phyloP scores from a whole-genome alignment of 495 filamentous ascomycete species.

The Tuber brumale region DNA sequence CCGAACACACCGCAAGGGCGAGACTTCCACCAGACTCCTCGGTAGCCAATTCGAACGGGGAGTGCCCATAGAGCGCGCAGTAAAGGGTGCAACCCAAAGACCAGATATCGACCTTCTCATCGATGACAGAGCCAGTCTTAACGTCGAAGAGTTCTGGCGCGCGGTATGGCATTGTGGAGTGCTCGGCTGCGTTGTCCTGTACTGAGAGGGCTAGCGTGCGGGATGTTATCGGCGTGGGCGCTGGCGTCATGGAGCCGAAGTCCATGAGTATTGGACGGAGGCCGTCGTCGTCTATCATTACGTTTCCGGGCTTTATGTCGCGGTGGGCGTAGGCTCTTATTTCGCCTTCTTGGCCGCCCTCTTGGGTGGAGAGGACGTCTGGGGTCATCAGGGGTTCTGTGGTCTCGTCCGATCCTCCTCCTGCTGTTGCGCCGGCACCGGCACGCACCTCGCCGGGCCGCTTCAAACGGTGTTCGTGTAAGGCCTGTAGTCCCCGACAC shows the following conservation, averaged over 20 bases:
- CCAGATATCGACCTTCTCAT: conserved; percentile 98
- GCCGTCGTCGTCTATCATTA: conserved; percentile 90
- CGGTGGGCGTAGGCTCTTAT: conserved; percentile 82
- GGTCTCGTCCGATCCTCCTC: conserved; percentile 48
- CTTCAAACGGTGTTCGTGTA: conserved; percentile 79
- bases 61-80: conserved; percentile 91
- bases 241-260: conserved; percentile 81
- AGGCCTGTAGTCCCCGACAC: conserved; percentile 74
- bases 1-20: conserved; percentile 40
- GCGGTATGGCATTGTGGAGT: conserved; percentile 96
- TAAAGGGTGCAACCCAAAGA: conserved; percentile 93
- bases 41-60: conserved; percentile 86
- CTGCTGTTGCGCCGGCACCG: conserved; percentile 11
- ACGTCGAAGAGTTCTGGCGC: conserved; percentile 97
- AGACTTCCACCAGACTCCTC: conserved; percentile 94
- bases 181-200: conserved; percentile 90
- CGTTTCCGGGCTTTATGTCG: conserved; percentile 97
- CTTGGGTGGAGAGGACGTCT: conserved; percentile 66
- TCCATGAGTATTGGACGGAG: conserved; percentile 95
- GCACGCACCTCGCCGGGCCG: conserved; percentile 46
- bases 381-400: conserved; percentile 57
- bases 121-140: conserved; percentile 83
- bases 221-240: conserved; percentile 86
- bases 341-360: conserved; percentile 63
- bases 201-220: conserved; percentile 83